Conservation (phyloP, 176 grass and related monocot species). For the Aegilops sharonensis region DNA sequence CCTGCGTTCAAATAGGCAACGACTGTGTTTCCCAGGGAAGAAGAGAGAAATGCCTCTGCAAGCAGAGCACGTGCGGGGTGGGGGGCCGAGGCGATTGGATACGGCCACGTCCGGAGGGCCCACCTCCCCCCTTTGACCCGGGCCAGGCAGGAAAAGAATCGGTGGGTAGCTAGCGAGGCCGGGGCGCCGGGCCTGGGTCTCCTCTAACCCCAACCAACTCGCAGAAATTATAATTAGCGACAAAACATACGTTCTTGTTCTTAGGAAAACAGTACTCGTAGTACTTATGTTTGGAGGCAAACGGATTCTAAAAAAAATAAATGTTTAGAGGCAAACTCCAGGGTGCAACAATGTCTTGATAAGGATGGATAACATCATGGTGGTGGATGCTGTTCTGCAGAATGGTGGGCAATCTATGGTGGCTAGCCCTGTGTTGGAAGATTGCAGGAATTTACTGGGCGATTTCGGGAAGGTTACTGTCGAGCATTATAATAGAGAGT, state of each 20-base stretch:
- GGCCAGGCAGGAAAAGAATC: background rate
- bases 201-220: constrained; percentile 47
- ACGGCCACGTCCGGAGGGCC: constrained; percentile 45
- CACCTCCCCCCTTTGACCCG: constrained; percentile 57
- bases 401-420: too few species aligned
- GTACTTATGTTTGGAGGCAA: too few species aligned
- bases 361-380: too few species aligned
- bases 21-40: background rate
- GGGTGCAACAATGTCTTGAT: too few species aligned
- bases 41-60: background rate
- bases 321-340: too few species aligned
- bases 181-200: constrained; percentile 62
- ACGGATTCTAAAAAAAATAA: too few species aligned
- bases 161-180: constrained; percentile 33
- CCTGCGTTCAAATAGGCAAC: background rate
- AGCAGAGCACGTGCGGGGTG: constrained; percentile 24
- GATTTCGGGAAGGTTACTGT: too few species aligned
- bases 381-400: too few species aligned
- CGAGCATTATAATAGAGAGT: too few species aligned
- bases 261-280: background rate
- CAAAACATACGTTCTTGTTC: background rate
- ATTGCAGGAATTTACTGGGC: too few species aligned
- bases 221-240: constrained; percentile 20
- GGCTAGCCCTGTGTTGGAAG: too few species aligned
- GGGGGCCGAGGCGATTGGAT: constrained; percentile 8